Conservation (phyloP, 441 rosid species). For the Lagerstroemia fauriei region DNA sequence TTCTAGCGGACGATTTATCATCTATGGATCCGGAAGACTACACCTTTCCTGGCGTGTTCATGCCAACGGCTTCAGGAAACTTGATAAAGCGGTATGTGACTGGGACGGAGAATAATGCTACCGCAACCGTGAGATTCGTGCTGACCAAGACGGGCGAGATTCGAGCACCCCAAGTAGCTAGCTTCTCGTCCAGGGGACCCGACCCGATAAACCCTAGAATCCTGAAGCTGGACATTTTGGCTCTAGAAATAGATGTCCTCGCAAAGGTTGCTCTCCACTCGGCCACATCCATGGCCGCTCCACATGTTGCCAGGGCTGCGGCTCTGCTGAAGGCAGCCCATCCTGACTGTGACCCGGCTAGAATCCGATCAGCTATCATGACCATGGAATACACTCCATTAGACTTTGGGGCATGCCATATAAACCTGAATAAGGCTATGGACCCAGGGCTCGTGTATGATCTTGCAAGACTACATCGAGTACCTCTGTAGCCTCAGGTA, state of each 20-base stretch:
- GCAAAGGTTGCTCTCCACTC: slow-evolving; percentile 36
- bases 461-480: slow-evolving; percentile 30
- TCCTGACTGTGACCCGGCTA: slow-evolving; percentile 33
- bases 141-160: slow-evolving; percentile 28
- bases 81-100: slow-evolving; percentile 23
- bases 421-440: slow-evolving; percentile 34
- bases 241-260: slow-evolving; percentile 38
- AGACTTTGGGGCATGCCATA: slow-evolving; percentile 39
- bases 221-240: slow-evolving; percentile 41
- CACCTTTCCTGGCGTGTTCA: slow-evolving; percentile 33
- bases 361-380: slow-evolving; percentile 42
- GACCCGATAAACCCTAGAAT: slow-evolving; percentile 30
- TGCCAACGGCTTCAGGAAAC: slow-evolving; percentile 29
- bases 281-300: slow-evolving; percentile 59
- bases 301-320: slow-evolving; percentile 41
- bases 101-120: background rate
- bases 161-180: slow-evolving; percentile 39
- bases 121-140: slow-evolving; percentile 32
- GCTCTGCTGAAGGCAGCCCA: slow-evolving; percentile 36
- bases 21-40: slow-evolving; percentile 26
- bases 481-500: slow-evolving; percentile 37
- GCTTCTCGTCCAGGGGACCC: slow-evolving; percentile 38
- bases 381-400: slow-evolving; percentile 39
- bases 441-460: slow-evolving; percentile 42
- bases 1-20: slow-evolving; percentile 24